phyloP scores from a whole-genome alignment of 2,329 filamentous ascomycete genomes.

The Aspergillus niger region DNA sequence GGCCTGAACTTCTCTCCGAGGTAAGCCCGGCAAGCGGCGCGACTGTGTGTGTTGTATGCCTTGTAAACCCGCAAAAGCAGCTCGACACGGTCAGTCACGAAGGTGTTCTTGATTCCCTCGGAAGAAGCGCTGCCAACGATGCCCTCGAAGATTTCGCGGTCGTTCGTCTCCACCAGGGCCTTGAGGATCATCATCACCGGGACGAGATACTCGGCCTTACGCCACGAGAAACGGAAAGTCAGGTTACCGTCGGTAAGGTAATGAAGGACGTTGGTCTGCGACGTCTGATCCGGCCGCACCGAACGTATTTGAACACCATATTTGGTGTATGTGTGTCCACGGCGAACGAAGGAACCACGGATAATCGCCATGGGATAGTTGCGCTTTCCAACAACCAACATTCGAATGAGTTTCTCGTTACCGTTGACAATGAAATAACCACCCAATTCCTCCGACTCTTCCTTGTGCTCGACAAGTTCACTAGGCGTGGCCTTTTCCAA shows the following conservation, averaged over 20 bases:
- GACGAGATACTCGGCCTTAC: slow-evolving; percentile 95
- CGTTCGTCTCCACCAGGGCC: slow-evolving; percentile 91
- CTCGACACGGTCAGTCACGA: slow-evolving; percentile 92
- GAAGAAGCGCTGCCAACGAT: slow-evolving; percentile 77
- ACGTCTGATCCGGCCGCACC: slow-evolving; percentile 95
- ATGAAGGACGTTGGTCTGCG: slow-evolving; percentile 94
- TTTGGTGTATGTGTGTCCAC: slow-evolving; percentile 83
- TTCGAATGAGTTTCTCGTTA: slow-evolving; percentile 92
- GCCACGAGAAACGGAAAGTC: slow-evolving; percentile 96
- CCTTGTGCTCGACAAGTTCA: slow-evolving; percentile 79
- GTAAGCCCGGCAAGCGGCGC: slow-evolving; percentile 78
- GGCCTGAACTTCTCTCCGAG: slow-evolving; percentile 89
- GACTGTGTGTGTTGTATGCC: slow-evolving; percentile 79
- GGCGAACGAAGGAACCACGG: slow-evolving; percentile 83
- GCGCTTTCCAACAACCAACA: slow-evolving; percentile 84
- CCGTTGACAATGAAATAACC: slow-evolving; percentile 98
- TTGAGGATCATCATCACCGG: slow-evolving; percentile 97
- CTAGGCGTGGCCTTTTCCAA: slow-evolving; percentile 82
- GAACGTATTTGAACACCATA: slow-evolving; percentile 90
- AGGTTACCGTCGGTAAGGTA: slow-evolving; percentile 95
- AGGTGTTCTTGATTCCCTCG: slow-evolving; percentile 81
- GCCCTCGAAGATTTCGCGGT: slow-evolving; percentile 94
- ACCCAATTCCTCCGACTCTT: slow-evolving; percentile 93
- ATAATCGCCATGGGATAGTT: slow-evolving; percentile 96
- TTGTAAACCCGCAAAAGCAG: slow-evolving; percentile 92